A percentile compares a stretch with the other conserved stretches of the same genome.
Conservation (phyloP, 805 yeast genomes). For the Soucietia sequanensis region DNA sequence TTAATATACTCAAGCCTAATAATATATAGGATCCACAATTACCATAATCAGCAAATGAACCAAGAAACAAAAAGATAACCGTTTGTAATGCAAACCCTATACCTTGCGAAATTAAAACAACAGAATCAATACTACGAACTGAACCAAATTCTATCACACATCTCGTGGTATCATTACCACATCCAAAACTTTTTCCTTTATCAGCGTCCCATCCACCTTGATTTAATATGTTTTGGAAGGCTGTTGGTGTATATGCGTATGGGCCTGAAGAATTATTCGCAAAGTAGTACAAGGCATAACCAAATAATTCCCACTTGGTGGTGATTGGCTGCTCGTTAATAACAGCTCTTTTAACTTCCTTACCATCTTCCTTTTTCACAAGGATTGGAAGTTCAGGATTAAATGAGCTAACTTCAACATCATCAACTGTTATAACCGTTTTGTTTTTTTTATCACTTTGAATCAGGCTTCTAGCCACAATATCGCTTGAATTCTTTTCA, state of each 20-base stretch:
- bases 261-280: conserved; percentile 7
- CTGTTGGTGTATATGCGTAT: conserved; percentile 5
- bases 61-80: conserved; percentile 2
- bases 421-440: not conserved
- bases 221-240: conserved; percentile 6
- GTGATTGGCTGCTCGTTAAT: conserved; percentile 4
- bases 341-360: not conserved
- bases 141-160: conserved; percentile 3
- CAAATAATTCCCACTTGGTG: conserved; percentile 4
- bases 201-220: conserved; percentile 6
- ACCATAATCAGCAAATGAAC: conserved; percentile 3
- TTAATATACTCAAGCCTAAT: conserved; percentile 1
- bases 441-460: too few species aligned
- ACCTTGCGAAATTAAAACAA: conserved; percentile 3
- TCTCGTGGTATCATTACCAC: conserved; percentile 1
- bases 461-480: too few species aligned
- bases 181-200: not conserved
- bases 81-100: conserved; percentile 2
- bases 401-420: too few species aligned
- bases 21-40: conserved; percentile 1
- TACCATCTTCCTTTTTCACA: conserved; percentile 11
- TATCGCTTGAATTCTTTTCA: too few species aligned
- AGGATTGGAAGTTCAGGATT: not conserved
- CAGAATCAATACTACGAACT: conserved; percentile 1
- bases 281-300: conserved; percentile 6